Conservation (phyloP, 31 red algal genomes). For the Bonnemaisonia californica region DNA sequence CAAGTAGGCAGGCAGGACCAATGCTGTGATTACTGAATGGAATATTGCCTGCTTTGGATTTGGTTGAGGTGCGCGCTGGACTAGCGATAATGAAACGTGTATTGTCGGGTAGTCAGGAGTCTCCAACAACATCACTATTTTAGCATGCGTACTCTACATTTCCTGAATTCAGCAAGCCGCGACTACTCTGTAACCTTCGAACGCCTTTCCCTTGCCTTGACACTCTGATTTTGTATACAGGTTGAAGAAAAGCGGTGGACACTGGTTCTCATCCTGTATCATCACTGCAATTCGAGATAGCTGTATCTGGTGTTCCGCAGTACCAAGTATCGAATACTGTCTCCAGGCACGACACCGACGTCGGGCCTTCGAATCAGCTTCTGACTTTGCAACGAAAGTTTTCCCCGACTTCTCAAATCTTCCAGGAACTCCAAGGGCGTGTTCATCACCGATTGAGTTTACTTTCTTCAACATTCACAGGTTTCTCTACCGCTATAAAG, state of each 20-base stretch:
- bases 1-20: not conserved
- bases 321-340: not conserved
- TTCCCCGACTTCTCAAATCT: not conserved
- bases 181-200: too few species aligned
- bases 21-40: not conserved
- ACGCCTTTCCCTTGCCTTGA: too few species aligned
- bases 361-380: not conserved
- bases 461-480: too few species aligned
- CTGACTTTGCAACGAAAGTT: not conserved
- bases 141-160: not conserved
- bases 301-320: not conserved
- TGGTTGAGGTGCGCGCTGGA: not conserved
- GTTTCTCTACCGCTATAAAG: too few species aligned
- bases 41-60: not conserved
- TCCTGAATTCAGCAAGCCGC: not conserved
- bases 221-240: not conserved
- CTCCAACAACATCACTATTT: constrained; percentile 1
- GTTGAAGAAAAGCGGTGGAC: not conserved
- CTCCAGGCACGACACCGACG: constrained; percentile 1
- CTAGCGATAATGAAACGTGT: constrained; percentile 1
- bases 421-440: not conserved
- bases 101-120: not conserved
- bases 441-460: too few species aligned
- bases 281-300: not conserved
- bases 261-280: not conserved